Evolutionary conservation across 2,329 filamentous ascomycete genomes (phyloP).

Genomic region (Colletotrichum sp.): DNA sequence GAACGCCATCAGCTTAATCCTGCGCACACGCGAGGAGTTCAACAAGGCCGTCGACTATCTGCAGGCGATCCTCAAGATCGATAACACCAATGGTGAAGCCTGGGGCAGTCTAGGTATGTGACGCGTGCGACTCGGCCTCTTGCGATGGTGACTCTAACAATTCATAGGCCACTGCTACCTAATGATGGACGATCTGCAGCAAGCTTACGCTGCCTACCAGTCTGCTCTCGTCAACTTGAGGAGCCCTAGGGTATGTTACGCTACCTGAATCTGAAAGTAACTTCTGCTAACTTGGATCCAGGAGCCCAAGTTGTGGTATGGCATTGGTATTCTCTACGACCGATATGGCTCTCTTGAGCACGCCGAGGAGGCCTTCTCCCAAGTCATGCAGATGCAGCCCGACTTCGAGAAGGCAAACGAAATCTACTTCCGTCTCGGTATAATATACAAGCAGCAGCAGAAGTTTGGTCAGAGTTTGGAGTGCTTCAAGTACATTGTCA

Average conservation of each 20-base stretch:
- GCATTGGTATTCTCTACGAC: conserved; percentile 96
- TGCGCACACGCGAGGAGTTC: conserved; percentile 92
- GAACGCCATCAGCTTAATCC: conserved; percentile 91
- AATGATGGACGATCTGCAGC: conserved; percentile 98
- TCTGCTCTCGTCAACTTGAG: conserved; percentile 91
- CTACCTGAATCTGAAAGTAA: neutral
- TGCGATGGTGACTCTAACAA: conserved; percentile 22
- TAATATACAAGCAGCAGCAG: conserved; percentile 98
- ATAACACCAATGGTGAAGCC: conserved; percentile 88
- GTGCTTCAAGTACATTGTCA: conserved; percentile 99
- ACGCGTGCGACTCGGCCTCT: neutral
- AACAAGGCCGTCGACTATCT: conserved; percentile 93
- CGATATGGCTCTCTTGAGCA: conserved; percentile 95
- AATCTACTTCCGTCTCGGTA: conserved; percentile 98
- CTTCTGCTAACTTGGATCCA: conserved; percentile 36
- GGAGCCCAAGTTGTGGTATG: conserved; percentile 99
- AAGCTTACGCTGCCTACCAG: conserved; percentile 96
- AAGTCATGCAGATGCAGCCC: conserved; percentile 98
- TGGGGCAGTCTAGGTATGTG: conserved; percentile 89
- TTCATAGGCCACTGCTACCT: conserved; percentile 88
- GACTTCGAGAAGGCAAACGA: conserved; percentile 99
- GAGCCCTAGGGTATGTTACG: conserved; percentile 79
- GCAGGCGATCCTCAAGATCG: conserved; percentile 87
- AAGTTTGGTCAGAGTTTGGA: conserved; percentile 93
- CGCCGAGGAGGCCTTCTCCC: conserved; percentile 96